These are phyloP conservation scores for Hypoxylon perforatum DNA, from an alignment of 495 filamentous ascomycete genomes.

Conservation along the genomic window DNA sequence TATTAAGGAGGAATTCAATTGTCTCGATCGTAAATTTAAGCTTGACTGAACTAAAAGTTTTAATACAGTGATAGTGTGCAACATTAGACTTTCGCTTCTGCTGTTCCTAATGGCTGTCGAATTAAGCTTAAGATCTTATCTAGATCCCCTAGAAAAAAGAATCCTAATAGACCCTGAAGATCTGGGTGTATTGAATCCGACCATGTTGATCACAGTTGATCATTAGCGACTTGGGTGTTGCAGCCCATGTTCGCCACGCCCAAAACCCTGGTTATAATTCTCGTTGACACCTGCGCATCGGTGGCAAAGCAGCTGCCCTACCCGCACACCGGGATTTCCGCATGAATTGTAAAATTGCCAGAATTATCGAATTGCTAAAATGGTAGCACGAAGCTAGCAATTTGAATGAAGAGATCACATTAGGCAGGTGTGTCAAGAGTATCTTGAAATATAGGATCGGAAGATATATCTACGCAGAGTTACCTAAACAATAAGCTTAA, in stretches of 20 bases:
- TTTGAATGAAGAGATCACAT: neutral
- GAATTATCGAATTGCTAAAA: slow-evolving; percentile 6
- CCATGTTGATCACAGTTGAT: slow-evolving; percentile 28
- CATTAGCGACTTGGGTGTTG: slow-evolving; percentile 28
- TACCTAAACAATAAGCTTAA: neutral
- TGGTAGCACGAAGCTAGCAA: neutral
- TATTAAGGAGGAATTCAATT: neutral
- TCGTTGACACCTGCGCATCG: too few species aligned
- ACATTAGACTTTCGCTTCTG: neutral
- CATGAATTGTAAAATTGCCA: slow-evolving; percentile 6
- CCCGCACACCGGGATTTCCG: slow-evolving; percentile 1
- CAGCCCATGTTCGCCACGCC: slow-evolving; percentile 31
- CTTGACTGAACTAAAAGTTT: neutral
- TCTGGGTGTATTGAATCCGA: neutral
- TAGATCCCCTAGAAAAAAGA: slow-evolving; percentile 1
- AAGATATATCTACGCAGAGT: slow-evolving; percentile 4
- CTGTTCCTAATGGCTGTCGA: neutral
- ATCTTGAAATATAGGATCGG: neutral
- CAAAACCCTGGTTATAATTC: neutral
- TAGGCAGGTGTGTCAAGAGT: slow-evolving; percentile 21
- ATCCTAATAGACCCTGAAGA: too few species aligned
- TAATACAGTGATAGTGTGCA: neutral
- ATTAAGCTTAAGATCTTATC: slow-evolving; percentile 32
- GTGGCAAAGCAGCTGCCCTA: slow-evolving; percentile 14
- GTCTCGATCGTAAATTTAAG: neutral